Conservation (phyloP, 83 land plant species). For the Picea mariana region DNA sequence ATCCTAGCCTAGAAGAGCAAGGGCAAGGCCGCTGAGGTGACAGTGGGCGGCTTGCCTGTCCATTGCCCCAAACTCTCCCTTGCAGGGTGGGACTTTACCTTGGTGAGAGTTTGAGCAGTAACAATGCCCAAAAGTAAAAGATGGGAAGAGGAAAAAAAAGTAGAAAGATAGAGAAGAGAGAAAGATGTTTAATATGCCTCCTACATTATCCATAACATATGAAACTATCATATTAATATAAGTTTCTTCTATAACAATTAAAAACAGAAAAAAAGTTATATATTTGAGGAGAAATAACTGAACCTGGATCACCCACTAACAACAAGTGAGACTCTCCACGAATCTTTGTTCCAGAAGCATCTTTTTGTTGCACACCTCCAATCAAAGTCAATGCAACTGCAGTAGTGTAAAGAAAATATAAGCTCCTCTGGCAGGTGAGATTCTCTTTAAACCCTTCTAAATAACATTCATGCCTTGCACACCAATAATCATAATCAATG, state of each 20-base stretch:
- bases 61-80: too few species aligned
- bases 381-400: constrained; percentile 90
- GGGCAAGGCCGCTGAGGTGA: too few species aligned
- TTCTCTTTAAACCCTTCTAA: neutral
- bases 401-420: neutral
- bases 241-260: neutral
- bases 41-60: too few species aligned
- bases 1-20: too few species aligned
- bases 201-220: neutral
- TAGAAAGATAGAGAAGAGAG: too few species aligned
- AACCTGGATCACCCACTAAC: constrained; percentile 98
- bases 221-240: neutral
- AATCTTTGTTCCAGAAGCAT: constrained; percentile 93
- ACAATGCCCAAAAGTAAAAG: too few species aligned
- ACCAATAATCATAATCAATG: too few species aligned
- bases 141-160: too few species aligned
- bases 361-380: constrained; percentile 96
- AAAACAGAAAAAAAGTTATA: neutral
- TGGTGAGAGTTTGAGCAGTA: too few species aligned
- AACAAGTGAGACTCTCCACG: constrained; percentile 97
- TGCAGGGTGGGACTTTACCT: too few species aligned
- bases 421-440: neutral
- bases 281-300: neutral
- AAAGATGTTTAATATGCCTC: neutral
- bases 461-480: too few species aligned